A percentile compares a stretch with the other conserved stretches of the same genome.
Evolutionary conservation across 2,329 filamentous ascomycete species (phyloP).

Genomic region (Penicillium digitatum): DNA sequence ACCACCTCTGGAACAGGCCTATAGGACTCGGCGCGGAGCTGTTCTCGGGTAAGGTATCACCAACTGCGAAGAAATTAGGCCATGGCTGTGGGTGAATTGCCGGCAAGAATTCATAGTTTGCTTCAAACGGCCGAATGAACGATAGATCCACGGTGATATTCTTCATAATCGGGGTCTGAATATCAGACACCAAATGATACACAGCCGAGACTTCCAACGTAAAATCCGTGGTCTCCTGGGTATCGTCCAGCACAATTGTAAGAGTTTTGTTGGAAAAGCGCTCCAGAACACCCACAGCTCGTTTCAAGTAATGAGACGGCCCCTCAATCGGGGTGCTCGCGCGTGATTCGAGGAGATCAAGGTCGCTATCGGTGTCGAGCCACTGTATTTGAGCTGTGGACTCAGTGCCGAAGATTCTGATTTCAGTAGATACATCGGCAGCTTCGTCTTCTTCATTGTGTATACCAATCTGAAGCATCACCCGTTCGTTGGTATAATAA

Average conservation of each 20-base stretch:
- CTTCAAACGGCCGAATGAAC: conserved; percentile 81
- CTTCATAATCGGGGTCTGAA: conserved; percentile 76
- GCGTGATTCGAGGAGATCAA: conserved; percentile 18
- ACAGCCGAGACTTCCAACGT: conserved; percentile 68
- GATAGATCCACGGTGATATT: conserved; percentile 64
- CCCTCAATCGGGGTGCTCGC: conserved; percentile 29
- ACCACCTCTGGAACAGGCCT: conserved; percentile 79
- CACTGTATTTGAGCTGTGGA: conserved; percentile 47
- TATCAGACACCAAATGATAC: conserved; percentile 76
- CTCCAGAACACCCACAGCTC: conserved; percentile 35
- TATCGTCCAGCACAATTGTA: conserved; percentile 50
- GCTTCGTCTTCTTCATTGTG: conserved; percentile 79
- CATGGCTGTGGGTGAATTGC: conserved; percentile 72
- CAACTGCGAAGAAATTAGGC: conserved; percentile 77
- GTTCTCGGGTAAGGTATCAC: conserved; percentile 38
- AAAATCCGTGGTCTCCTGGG: conserved; percentile 54
- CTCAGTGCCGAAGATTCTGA: conserved; percentile 60
- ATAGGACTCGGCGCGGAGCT: conserved; percentile 36
- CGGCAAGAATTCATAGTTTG: conserved; percentile 82
- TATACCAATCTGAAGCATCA: conserved; percentile 66
- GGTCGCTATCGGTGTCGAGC: conserved; percentile 37
- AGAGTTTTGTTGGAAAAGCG: conserved; percentile 31
- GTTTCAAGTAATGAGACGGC: conserved; percentile 31
- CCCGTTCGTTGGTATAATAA: conserved; percentile 79
- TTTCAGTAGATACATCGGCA: conserved; percentile 66